Conservation (phyloP, 2,329 filamentous ascomycete species). For the Aspergillus sp. region DNA sequence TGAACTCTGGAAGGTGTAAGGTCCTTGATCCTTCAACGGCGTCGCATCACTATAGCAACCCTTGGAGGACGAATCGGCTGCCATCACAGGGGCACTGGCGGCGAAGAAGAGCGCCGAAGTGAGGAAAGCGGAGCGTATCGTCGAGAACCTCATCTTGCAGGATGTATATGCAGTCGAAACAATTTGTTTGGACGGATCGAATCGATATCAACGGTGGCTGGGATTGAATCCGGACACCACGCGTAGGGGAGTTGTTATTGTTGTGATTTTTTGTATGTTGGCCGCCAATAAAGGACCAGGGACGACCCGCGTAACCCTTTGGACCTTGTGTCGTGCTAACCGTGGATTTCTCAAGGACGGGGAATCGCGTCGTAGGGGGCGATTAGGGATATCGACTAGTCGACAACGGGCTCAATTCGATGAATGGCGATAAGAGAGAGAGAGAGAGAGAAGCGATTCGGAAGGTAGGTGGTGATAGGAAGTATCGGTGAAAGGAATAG, state of each 20-base stretch:
- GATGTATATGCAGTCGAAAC: slow-evolving; percentile 2
- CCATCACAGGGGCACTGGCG: slow-evolving; percentile 12
- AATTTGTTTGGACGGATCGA: background rate
- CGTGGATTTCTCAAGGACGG: background rate
- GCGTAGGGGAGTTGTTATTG: background rate
- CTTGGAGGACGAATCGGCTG: slow-evolving; percentile 17
- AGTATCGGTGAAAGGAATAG: background rate
- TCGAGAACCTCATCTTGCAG: slow-evolving; percentile 22
- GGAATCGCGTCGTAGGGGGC: background rate
- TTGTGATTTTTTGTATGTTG: background rate
- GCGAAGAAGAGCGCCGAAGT: slow-evolving; percentile 21
- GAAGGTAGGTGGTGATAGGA: background rate
- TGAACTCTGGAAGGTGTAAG: slow-evolving; percentile 47
- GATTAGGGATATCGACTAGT: background rate
- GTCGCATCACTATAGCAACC: slow-evolving; percentile 48
- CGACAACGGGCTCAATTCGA: background rate
- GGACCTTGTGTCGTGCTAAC: slow-evolving; percentile 1
- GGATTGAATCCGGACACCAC: background rate
- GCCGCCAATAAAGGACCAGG: slow-evolving; percentile 13
- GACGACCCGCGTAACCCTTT: slow-evolving; percentile 36
- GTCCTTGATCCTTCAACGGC: slow-evolving; percentile 44
- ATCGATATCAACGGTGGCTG: background rate
- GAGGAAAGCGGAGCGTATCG: slow-evolving; percentile 18
- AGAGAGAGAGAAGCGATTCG: background rate
- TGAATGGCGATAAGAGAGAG: background rate